Conservation (phyloP, 208 protist species). For the Leishmania amazonensis region DNA sequence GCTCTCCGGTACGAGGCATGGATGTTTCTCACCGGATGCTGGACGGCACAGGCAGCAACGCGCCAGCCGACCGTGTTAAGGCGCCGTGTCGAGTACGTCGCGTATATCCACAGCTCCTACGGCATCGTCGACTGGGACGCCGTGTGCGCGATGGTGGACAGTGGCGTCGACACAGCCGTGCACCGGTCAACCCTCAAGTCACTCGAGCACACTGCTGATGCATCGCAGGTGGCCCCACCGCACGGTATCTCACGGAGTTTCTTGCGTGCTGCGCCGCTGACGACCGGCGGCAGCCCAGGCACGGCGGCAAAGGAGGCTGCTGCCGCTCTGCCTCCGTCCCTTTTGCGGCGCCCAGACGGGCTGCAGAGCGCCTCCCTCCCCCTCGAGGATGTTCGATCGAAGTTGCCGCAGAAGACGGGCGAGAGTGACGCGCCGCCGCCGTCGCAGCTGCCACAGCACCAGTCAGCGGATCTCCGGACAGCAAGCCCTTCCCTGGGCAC, state of each 20-base stretch:
- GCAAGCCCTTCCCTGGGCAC: background rate
- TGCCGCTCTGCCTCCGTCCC: background rate
- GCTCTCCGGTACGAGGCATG: conserved; percentile 58
- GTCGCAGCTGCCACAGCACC: background rate
- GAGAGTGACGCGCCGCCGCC: background rate
- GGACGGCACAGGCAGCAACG: conserved; percentile 39
- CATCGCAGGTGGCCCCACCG: background rate
- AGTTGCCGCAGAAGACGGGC: background rate
- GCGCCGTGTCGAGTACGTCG: conserved; percentile 60
- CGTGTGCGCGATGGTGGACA: conserved; percentile 43
- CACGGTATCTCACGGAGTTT: background rate
- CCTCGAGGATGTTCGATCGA: conserved; percentile 9
- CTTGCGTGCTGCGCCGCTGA: background rate
- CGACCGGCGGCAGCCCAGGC: background rate
- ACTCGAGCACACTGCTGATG: conserved; percentile 3
- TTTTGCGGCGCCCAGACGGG: background rate
- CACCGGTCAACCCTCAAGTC: conserved; percentile 31
- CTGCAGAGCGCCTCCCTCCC: conserved; percentile 1
- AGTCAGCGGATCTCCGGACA: background rate
- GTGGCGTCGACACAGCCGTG: conserved; percentile 32
- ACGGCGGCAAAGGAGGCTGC: background rate
- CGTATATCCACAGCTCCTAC: conserved; percentile 58
- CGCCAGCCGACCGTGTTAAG: conserved; percentile 44
- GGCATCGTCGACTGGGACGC: conserved; percentile 58
- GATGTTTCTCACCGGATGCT: conserved; percentile 62